phyloP scores from a whole-genome alignment of 2,329 filamentous ascomycete genomes.

The Xylariales sp. region DNA sequence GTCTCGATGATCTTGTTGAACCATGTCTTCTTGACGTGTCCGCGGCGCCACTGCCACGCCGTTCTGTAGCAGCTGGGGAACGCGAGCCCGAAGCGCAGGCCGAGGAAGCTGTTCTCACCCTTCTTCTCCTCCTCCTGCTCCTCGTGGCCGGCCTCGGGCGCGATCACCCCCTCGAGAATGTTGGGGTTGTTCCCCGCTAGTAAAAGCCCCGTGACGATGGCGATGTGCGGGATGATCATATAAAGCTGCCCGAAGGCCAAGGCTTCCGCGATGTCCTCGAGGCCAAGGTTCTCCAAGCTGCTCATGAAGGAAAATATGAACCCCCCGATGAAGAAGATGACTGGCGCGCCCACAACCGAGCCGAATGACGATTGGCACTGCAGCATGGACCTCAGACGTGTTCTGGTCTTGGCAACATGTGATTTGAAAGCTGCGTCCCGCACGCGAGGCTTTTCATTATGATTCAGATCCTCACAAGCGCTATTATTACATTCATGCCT shows the following conservation, averaged over 20 bases:
- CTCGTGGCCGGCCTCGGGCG: not conserved
- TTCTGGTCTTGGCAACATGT: conserved; percentile 18
- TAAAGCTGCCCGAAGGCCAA: conserved; percentile 29
- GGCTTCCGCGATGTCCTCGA: conserved; percentile 25
- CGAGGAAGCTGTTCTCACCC: not conserved
- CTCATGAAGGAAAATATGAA: conserved; percentile 25
- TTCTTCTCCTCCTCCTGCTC: conserved; percentile 1
- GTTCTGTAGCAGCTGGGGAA: conserved; percentile 6
- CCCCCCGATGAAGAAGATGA: conserved; percentile 23
- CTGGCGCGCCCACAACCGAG: conserved; percentile 22
- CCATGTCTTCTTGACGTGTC: conserved; percentile 4
- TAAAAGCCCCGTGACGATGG: conserved; percentile 26
- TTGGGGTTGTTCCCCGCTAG: conserved; percentile 24
- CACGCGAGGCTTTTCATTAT: conserved; percentile 12
- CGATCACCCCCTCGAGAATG: conserved; percentile 20
- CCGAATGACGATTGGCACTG: conserved; percentile 24
- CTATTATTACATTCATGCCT: not conserved
- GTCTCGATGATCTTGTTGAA: conserved; percentile 2
- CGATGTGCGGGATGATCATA: conserved; percentile 28
- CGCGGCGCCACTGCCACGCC: conserved; percentile 3
- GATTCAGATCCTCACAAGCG: conserved; percentile 8
- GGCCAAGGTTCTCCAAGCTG: conserved; percentile 19
- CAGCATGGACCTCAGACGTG: conserved; percentile 17
- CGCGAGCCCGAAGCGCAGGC: conserved; percentile 3
- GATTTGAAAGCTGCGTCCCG: conserved; percentile 7